Base-by-base conservation (phyloP, 2,329 filamentous ascomycete species). In the Alternaria panax region DNA sequence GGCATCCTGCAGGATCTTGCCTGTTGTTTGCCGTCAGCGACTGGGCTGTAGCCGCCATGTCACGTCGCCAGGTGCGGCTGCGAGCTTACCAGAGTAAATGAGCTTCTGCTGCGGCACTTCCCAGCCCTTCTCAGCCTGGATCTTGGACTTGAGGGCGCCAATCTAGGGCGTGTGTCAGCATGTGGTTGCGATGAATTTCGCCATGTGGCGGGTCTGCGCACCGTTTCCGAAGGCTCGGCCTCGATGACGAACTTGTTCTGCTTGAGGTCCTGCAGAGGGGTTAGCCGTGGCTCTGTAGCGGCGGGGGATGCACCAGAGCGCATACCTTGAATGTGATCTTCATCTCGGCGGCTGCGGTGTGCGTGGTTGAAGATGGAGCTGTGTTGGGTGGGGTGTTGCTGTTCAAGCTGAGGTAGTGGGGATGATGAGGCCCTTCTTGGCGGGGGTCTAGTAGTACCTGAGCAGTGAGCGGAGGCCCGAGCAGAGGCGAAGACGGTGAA, bases 191-290 rank as follows among this genome's bases (percentile, higher is more conserved):
- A 59, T 52, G 51, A 60, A 25, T 34, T 50, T 27, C 27, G 28
- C 57, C 65, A 56, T 62, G 54, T 53, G 64, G 67, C 60, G 62
- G 68, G 61, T 34, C 48, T 62, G 64, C 70, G 74, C 89, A 97
- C 93, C 79, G 92, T 91, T 78, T 97, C 93, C 67, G 91, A 89
- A 65, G 93, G 92, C 80, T 98, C 93, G 76, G 93, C 92, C 71
- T 98, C 94, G 84, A 99, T 91, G 75, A 90, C 89, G 83, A 99
- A 99, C 85, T 97, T 97, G 80, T 97, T 92, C 82, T 98, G 95
- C 86, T 97, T 98, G 76, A 99, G 87, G 84, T 99, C 95, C 93
- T 97, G 72, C 32, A 27, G 52, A 48, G 36, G 40, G 70, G 63
- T 77, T 18, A 75, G 72, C 61, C 61, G 34, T 30, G 22, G 45